Evolutionary conservation across 2,329 filamentous ascomycete species (phyloP), one percentile per base, ranked within the genome.

Genomic region (Epichloe uncinata): DNA sequence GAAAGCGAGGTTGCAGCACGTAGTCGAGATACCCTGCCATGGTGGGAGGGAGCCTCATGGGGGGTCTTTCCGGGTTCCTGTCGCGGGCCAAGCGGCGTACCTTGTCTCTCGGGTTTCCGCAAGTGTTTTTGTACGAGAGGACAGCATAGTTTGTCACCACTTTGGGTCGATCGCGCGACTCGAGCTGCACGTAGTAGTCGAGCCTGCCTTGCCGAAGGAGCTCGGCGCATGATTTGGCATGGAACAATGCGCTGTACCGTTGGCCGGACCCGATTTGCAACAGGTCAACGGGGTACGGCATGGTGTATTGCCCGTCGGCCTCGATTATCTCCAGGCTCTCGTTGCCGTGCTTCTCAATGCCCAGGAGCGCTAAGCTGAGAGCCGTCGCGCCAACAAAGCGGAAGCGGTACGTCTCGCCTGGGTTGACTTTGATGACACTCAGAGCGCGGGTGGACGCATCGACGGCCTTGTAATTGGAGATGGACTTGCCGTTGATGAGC

Each of bases 331-430:
- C n/a, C 33, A 43, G 15, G 3, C 6, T 36, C 11, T 33, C 7
- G 8, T 40, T 36, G 4, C 20, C 20, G 15, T 50, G 43, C 30
- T 51, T 30, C 5, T 47, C 42, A 22, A 48, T 47, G 12, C 43
- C 44, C 3, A 81, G 55, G 3, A 72, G 69, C 6, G 74, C 64
- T 53, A 77, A 68, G 0, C 75, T 78, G n/a, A 84, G 64, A 1
- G 75, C 76, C 0, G 73, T 75, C 0, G 61, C 70, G 5, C 79
- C 77, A 43, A 84, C 73, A 56, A 81, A 75, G 9, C 81, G 72
- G 48, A 84, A 61, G 2, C 80, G 72, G 56, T 85, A 85, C 0
- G 73, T 78, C 58, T 73, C 79, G 8, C 68, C 74, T 0, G 80
- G 75, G 37, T 80, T 65, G 7, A 45, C 43, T 11, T 49, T 11